phyloP scores from a whole-genome alignment of 2,329 filamentous ascomycete species.

The Zalaria sp. region DNA sequence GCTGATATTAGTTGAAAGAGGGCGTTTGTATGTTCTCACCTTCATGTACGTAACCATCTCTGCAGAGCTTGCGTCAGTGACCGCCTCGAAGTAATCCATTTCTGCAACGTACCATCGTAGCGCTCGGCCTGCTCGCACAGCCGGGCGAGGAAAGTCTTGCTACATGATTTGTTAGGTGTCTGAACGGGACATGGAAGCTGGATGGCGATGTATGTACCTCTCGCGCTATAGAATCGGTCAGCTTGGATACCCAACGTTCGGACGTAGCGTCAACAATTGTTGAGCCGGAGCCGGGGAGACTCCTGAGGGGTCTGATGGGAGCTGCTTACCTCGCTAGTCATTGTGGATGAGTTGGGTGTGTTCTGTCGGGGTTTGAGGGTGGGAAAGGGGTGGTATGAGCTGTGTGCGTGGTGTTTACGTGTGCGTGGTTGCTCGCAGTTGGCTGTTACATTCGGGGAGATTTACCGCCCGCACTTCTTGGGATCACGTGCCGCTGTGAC shows the following conservation, averaged over 20 bases:
- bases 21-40: constrained; percentile 32
- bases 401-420: neutral
- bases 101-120: constrained; percentile 65
- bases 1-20: too few species aligned
- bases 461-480: too few species aligned
- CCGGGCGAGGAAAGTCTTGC: constrained; percentile 99
- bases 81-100: neutral
- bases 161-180: constrained; percentile 31
- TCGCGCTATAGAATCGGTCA: constrained; percentile 26
- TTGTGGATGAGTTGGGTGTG: constrained; percentile 2
- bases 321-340: constrained; percentile 6
- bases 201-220: constrained; percentile 23
- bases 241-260: neutral
- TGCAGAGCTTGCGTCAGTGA: constrained; percentile 21
- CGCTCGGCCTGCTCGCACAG: constrained; percentile 99
- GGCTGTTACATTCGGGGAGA: too few species aligned
- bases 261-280: constrained; percentile 6
- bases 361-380: constrained; percentile 1
- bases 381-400: neutral
- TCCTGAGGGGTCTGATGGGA: neutral
- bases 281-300: constrained; percentile 4
- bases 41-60: constrained; percentile 99
- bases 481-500: too few species aligned
- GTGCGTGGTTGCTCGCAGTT: neutral
- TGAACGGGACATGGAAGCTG: neutral